Evolutionary conservation across 371 early-diverging fungal genomes (phyloP), one percentile per base, ranked within the genome.

Genomic region (Haplosporangium sp.): DNA sequence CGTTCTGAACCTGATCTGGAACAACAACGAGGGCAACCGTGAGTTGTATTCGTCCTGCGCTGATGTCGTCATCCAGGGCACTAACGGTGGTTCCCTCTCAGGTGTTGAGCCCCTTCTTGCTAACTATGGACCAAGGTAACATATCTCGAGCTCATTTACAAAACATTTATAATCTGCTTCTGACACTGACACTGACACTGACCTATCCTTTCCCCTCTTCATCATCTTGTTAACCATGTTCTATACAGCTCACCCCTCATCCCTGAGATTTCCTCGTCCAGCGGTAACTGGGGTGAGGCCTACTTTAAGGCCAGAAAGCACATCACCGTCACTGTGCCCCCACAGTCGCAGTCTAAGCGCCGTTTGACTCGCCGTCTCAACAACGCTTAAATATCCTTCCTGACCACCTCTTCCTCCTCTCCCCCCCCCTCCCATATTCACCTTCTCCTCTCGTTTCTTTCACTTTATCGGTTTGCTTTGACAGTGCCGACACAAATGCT

Each of bases 21-120:
- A 77, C 65, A 77, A 77, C 62, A 77, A 77, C 72, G 79, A 77
- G 64, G 79, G 79, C 36, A 77, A 77, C 68, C 79, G 79, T 48
- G 79, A 77, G 68, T 6, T 77, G 46, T 77, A 77, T 62, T 67
- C 79, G 1, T 77, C 79, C 9, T 67, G 64, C 40, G 59, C 79
- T 4, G 79, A 77, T 23, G 57, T 77, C 18, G 64, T 71, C 43
- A 72, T 77, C 58, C 52, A 64, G 20, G 79, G 79, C 7, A 43
- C 67, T 56, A 72, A 72, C 59, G 73, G 79, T 13, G 73, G 79
- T 11, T 61, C 72, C n/a, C 51, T 79, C 55, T 66, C 73, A 7
- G 80, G 80, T 69, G 64, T 80, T 40, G 64, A 41, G 7, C 80
- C 80, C 37, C 42, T 73, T 47, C 57, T 80, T 55, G 73, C 73